These are phyloP conservation scores for Ambrosia trifida DNA, from an alignment of 129 eudicot species.

Conservation along the genomic window DNA sequence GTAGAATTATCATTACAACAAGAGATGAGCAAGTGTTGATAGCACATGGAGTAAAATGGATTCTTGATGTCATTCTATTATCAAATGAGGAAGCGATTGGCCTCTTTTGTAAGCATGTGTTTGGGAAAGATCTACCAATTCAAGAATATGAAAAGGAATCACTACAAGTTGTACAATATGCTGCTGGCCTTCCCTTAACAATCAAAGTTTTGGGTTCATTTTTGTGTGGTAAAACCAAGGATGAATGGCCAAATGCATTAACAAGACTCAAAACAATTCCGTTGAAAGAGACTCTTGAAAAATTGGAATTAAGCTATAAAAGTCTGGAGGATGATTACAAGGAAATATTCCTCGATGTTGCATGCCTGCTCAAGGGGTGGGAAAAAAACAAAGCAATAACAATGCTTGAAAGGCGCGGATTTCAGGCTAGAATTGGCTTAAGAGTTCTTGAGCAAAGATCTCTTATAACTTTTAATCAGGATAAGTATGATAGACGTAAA, in stretches of 20 bases:
- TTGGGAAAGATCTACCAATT: slow-evolving; percentile 36
- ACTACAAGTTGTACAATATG: slow-evolving; percentile 28
- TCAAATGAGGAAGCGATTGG: slow-evolving; percentile 13
- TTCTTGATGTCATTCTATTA: neutral
- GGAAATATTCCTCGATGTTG: slow-evolving; percentile 36
- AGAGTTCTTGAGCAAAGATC: slow-evolving; percentile 26
- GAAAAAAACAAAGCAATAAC: neutral
- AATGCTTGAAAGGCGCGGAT: slow-evolving; percentile 23
- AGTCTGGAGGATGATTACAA: slow-evolving; percentile 41
- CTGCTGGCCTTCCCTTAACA: slow-evolving; percentile 33
- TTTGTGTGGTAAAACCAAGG: slow-evolving; percentile 26
- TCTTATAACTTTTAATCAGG: neutral
- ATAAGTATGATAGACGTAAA: neutral
- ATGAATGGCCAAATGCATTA: slow-evolving; percentile 35
- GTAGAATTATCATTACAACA: slow-evolving; percentile 3
- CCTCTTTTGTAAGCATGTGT: slow-evolving; percentile 42
- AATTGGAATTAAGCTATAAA: slow-evolving; percentile 41
- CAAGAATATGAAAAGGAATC: slow-evolving; percentile 21
- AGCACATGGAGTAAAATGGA: neutral
- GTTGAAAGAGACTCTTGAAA: slow-evolving; percentile 20
- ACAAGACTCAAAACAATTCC: slow-evolving; percentile 29
- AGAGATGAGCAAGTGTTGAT: neutral
- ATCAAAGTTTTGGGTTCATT: slow-evolving; percentile 21
- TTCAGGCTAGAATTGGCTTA: slow-evolving; percentile 25
- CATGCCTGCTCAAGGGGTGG: slow-evolving; percentile 28